Conservation (phyloP, 2,329 filamentous ascomycete species). For the Botryotinia narcissicola region DNA sequence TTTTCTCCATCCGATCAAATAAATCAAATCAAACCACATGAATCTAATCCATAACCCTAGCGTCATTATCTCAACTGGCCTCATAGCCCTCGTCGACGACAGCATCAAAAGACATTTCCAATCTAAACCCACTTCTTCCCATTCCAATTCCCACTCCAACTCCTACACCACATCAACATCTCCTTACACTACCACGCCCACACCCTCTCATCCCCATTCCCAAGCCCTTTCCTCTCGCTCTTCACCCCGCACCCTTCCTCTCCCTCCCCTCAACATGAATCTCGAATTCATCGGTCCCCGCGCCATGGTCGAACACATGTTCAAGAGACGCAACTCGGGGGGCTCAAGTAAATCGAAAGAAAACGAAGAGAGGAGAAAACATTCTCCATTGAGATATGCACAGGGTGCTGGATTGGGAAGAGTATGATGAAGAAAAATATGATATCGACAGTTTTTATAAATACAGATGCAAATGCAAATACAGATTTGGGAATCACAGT, state of each 20-base stretch:
- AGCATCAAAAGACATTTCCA: conserved; percentile 63
- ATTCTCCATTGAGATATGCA: conserved; percentile 27
- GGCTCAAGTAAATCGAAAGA: conserved; percentile 29
- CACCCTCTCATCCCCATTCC: conserved; percentile 41
- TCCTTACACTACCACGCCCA: conserved; percentile 75
- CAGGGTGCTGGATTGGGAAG: conserved; percentile 16
- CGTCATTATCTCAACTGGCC: conserved; percentile 84
- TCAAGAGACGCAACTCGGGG: conserved; percentile 48
- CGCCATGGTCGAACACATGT: conserved; percentile 61
- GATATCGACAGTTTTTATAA: background rate
- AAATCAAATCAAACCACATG: background rate
- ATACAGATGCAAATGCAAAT: background rate
- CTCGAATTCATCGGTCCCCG: conserved; percentile 62
- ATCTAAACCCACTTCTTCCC: conserved; percentile 42
- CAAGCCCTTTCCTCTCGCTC: conserved; percentile 31
- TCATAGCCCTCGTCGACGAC: conserved; percentile 86
- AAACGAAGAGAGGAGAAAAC: conserved; percentile 3
- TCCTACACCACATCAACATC: conserved; percentile 47
- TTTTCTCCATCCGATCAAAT: conserved; percentile 29
- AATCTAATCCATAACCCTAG: conserved; percentile 45
- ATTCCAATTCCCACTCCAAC: conserved; percentile 62
- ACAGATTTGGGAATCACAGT: conserved; percentile 8
- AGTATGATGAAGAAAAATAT: background rate
- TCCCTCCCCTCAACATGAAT: conserved; percentile 48
- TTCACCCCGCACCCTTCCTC: conserved; percentile 42